Base-by-base conservation (phyloP, 108 stramenopile genomes). In the Cylindrotheca fusiformis region DNA sequence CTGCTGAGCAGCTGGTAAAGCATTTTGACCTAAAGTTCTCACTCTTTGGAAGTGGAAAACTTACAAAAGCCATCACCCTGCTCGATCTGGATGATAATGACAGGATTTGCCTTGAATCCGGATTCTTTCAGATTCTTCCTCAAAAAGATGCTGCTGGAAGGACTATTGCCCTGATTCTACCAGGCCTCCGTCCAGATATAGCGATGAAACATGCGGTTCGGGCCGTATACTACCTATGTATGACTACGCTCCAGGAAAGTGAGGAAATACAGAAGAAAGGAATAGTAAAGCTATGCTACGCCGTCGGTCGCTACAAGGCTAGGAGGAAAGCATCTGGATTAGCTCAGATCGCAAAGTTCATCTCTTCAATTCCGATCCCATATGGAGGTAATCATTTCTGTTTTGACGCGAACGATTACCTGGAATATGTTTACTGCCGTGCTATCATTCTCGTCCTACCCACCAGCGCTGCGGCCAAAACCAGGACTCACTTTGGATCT, bases 101-200 rank as follows among this genome's bases (percentile, higher is more conserved):
- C 48, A 33, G 33, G 12, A 31, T 53, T n/a, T 24, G 28, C 6
- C 54, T 72, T 41, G 52, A 60, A 45, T 54, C 58, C 22, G 72
- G 72, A 19, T 49, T 41, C 14, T 2, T 28, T 4, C 72, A 66
- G 45, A 21, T 60, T 21, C 28, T 72, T 25, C 72, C 57, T 8
- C 29, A 33, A 17, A 50, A 58, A 22, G 72, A 72, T 33, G 52
- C 58, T 0, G 72, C 72, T 6, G 64, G 64, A 21, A 51, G 72
- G 19, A 23, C 36, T 3, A 41, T 72, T 20, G 5, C 63, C 18
- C 22, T 63, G 3, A 24, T 63, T 18, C 31, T 56, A 3, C 50
- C 70, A 18, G 55, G 28, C 4, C 53, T 27, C 8, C 44, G 58
- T 19, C 3, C 23, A 3, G 24, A 54, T n/a, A 45, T 36, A 23